phyloP scores from a whole-genome alignment of 106 monocot species.

The Posidonia australis region DNA sequence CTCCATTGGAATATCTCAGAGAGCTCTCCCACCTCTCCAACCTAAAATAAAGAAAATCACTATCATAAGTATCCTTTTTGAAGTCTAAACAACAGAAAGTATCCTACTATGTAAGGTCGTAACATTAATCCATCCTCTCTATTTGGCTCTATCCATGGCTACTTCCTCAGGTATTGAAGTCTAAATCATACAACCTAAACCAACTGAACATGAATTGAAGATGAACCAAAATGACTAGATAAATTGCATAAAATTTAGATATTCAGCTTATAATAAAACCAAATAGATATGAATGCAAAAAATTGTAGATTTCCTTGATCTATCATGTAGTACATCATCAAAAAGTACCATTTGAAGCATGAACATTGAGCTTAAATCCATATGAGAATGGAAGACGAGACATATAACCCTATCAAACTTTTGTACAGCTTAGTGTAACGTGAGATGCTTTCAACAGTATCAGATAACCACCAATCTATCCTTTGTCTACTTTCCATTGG shows the following conservation, averaged over 20 bases:
- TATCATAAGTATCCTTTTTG: background rate
- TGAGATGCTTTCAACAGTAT: background rate
- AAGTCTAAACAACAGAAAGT: background rate
- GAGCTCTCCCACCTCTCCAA: slow-evolving; percentile 10
- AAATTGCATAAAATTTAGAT: too few relatives aligned
- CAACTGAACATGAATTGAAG: too few relatives aligned
- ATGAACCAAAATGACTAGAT: too few relatives aligned
- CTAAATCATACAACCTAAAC: too few relatives aligned
- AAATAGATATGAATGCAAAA: too few relatives aligned
- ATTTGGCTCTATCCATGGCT: too few relatives aligned
- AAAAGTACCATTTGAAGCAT: background rate
- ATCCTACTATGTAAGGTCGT: background rate
- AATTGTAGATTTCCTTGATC: too few relatives aligned
- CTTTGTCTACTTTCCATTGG: background rate
- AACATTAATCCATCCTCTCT: too few relatives aligned
- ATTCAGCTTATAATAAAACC: too few relatives aligned
- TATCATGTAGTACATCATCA: too few relatives aligned
- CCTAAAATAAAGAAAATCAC: background rate
- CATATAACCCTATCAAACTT: background rate
- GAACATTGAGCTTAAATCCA: background rate
- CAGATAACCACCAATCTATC: background rate
- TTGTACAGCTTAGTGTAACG: background rate
- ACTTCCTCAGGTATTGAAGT: too few relatives aligned
- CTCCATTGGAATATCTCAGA: slow-evolving; percentile 23
- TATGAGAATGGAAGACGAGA: background rate